Evolutionary conservation across 495 filamentous ascomycete species (phyloP), one percentile per base, ranked within the genome.

Genomic region (Cladorrhinum samala): DNA sequence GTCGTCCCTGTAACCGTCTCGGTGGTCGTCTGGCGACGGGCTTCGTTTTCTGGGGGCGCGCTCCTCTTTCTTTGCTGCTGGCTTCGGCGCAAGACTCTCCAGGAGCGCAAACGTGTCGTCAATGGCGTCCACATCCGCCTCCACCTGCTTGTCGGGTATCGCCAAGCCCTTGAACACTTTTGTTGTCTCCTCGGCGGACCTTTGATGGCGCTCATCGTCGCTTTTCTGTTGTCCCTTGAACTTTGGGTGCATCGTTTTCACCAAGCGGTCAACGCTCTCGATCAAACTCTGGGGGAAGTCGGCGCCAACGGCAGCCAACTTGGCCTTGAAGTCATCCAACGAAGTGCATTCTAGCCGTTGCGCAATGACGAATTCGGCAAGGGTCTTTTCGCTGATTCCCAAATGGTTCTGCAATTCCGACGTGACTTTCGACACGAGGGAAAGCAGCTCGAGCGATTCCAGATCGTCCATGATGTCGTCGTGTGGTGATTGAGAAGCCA

Each of bases 71-170:
- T 9, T 55, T 62, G 47, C 71, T 73, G 37, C 74, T 39, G 50
- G 36, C 56, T 92, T 91, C 13, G 83, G 80, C 48, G 89, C 91
- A 38, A 97, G 73, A 16, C 86, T 85, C 65, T 97, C 94, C 18
- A 99, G 71, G 66, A 92, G 80, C 3, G 89, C 90, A 63, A 99
- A 83, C 6, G 93, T 95, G 68, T 99, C 94, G 63, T 97, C 93
- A 68, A 96, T 88, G 23, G 81, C 75, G 20, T 80, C 75, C 23
- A 33, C 45, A 21, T 80, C 75, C 13, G 16, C 45, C 11, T 45
- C 42, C 20, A 80, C 73, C 47, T 85, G 83, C 63, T 82, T 83
- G 68, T 98, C 91, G 25, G 94, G 91, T 38, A 98, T 79, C 11
- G 91, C 83, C 47, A 98, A 76, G 0, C 93, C 93, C 62, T 85